Base-by-base conservation (phyloP, 257 asterid species). In the Scutellaria baicalensis region DNA sequence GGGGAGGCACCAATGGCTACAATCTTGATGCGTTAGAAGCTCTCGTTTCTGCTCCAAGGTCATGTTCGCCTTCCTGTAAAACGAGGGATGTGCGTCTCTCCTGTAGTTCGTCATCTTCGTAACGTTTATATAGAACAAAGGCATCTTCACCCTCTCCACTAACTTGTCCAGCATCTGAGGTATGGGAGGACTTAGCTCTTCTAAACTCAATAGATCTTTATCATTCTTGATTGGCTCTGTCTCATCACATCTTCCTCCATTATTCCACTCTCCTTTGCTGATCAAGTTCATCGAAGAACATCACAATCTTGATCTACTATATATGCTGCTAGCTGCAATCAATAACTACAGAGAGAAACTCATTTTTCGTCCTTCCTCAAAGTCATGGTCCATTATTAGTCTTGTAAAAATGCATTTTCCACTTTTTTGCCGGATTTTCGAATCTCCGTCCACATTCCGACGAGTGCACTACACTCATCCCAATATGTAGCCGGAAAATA, bases 1-100 rank as follows among this genome's bases (percentile, higher is more conserved):
- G 1, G 96, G 96, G 0, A 89, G 92, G 65, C 96, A 89, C 94
- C 96, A 89, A 72, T 89, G 96, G 66, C 94, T 89, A 71, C 96
- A 89, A 70, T 89, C 96, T 77, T 89, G 94, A 39, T 75, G 81
- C 59, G 20, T 57, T 40, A 55, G 27, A 6, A 84, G 79, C 3
- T 70, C 13, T 55, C 43, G 67, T 62, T 64, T 82, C 79, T 89
- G 87, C 45, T 83, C 87, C 2, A 33, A 61, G 0, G 92, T 72
- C 70, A 73, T 63, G 58, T 82, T 62, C 45, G 74, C 83, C 79
- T 80, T 79, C 66, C 96, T 73, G 55, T 83, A 87, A 0, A 84
- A 55, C 16, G 96, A 87, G 5, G 96, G 96, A 74, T 89, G 96
- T 0, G 84, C 94, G 14, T 87, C 96, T 48, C 81, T 78, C 35